These are phyloP conservation scores for Pseudogymnoascus sp. DNA, from an alignment of 2,329 filamentous ascomycete species.

Conservation along the genomic window DNA sequence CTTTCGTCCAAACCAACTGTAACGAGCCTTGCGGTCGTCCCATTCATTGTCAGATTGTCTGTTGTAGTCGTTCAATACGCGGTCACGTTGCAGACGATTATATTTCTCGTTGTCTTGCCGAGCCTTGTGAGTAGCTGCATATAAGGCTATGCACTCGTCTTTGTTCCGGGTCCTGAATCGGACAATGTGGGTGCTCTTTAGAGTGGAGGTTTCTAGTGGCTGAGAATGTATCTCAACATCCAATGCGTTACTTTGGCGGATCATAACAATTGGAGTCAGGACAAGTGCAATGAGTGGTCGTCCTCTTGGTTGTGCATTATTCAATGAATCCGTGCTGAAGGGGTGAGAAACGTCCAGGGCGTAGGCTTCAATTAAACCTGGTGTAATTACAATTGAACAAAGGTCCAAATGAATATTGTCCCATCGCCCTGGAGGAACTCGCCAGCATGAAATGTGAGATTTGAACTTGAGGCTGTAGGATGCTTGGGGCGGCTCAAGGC, in stretches of 20 bases:
- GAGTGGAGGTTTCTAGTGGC: conserved; percentile 61
- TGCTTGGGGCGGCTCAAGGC: neutral
- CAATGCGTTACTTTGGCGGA: conserved; percentile 82
- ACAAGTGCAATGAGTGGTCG: conserved; percentile 61
- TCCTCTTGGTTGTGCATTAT: conserved; percentile 20
- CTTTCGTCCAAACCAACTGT: conserved; percentile 51
- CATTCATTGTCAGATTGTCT: conserved; percentile 36
- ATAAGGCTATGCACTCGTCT: conserved; percentile 73
- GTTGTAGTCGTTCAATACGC: conserved; percentile 63
- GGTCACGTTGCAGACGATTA: conserved; percentile 58
- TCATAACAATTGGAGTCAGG: conserved; percentile 81
- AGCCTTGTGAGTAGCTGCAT: conserved; percentile 77
- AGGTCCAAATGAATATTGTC: conserved; percentile 45
- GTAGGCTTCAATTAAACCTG: conserved; percentile 52
- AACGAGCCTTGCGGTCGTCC: conserved; percentile 35
- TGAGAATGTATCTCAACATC: conserved; percentile 92
- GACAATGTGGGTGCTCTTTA: conserved; percentile 59
- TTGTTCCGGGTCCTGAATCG: conserved; percentile 77
- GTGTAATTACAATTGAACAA: conserved; percentile 47
- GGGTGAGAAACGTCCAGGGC: conserved; percentile 31
- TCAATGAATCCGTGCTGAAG: conserved; percentile 11
- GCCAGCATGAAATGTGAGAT: conserved; percentile 54
- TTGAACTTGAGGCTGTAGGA: conserved; percentile 33
- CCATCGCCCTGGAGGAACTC: conserved; percentile 50
- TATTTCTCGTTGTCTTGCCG: conserved; percentile 91